A percentile compares a stretch with the other conserved stretches of the same genome.
Conservation (phyloP, 805 yeast species). For the Metschnikowia aberdeeniae region DNA sequence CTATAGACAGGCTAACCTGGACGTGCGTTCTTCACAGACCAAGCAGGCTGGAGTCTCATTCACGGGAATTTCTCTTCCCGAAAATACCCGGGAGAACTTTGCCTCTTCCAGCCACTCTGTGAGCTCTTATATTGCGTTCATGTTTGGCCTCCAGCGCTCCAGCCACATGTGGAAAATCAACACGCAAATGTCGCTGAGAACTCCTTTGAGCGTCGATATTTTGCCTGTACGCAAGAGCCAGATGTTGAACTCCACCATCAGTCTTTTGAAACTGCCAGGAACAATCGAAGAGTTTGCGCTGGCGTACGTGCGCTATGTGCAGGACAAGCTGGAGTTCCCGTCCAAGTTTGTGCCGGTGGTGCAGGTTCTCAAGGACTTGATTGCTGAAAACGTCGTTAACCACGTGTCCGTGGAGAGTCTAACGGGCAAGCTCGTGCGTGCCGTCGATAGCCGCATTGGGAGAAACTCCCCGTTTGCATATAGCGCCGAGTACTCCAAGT, state of each 20-base stretch:
- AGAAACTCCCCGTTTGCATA: not conserved
- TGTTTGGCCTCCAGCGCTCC: constrained; percentile 11
- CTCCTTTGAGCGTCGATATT: constrained; percentile 32
- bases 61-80: constrained; percentile 6
- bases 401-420: constrained; percentile 46
- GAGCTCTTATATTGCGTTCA: constrained; percentile 15
- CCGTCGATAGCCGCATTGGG: constrained; percentile 19
- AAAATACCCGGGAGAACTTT: not conserved
- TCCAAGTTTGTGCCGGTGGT: constrained; percentile 33
- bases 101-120: constrained; percentile 5
- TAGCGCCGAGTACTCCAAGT: constrained; percentile 46
- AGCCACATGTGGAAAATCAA: constrained; percentile 21
- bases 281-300: constrained; percentile 21
- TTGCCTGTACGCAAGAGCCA: constrained; percentile 23
- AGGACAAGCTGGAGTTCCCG: constrained; percentile 8
- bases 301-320: constrained; percentile 13
- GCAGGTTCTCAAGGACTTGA: constrained; percentile 49
- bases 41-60: not conserved
- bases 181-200: constrained; percentile 22
- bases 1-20: not conserved
- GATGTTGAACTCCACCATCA: constrained; percentile 14
- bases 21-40: not conserved
- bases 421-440: constrained; percentile 32
- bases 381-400: constrained; percentile 50
- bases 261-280: constrained; percentile 18